Percentiles rank a stretch among this genome's conserved stretches.
Conservation (phyloP, 2,329 filamentous ascomycete genomes). For the Verticillium longisporum region DNA sequence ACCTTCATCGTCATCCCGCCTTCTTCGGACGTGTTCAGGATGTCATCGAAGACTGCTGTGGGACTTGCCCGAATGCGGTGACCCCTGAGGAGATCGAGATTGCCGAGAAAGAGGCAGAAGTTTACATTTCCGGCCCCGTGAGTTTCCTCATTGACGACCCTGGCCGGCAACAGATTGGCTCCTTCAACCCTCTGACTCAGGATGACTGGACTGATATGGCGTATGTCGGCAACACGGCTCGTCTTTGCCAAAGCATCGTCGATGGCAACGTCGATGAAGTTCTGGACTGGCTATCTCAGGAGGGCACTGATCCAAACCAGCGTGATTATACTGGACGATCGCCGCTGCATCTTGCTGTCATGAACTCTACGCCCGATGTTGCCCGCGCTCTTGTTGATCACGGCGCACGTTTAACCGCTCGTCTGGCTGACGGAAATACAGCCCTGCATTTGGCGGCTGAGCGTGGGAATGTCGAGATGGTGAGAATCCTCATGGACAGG, state of each 20-base stretch:
- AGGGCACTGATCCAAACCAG: conserved; percentile 62
- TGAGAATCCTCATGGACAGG: conserved; percentile 65
- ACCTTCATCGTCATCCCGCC: conserved; percentile 76
- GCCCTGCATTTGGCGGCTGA: conserved; percentile 76
- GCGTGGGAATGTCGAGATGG: conserved; percentile 60
- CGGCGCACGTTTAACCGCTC: conserved; percentile 65
- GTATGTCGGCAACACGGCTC: conserved; percentile 72
- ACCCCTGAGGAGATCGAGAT: conserved; percentile 67
- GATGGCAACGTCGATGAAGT: conserved; percentile 66
- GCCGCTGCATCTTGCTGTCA: conserved; percentile 70
- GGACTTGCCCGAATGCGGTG: conserved; percentile 62
- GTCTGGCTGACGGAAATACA: conserved; percentile 72
- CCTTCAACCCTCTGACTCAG: conserved; percentile 74
- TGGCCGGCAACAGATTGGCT: conserved; percentile 64
- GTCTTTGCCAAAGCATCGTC: conserved; percentile 75
- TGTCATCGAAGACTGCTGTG: conserved; percentile 76
- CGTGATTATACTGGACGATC: conserved; percentile 75
- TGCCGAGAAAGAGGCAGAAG: conserved; percentile 64
- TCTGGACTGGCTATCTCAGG: conserved; percentile 60
- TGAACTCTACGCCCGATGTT: conserved; percentile 60
- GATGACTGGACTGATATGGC: conserved; percentile 90
- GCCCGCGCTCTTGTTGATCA: conserved; percentile 65
- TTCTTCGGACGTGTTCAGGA: conserved; percentile 75
- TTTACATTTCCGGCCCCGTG: conserved; percentile 68
- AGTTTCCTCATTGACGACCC: conserved; percentile 75